A percentile compares a stretch with the other conserved stretches of the same genome.
phyloP scores from a whole-genome alignment of 352 stramenopile genomes.

The Plasmopara viticola region DNA sequence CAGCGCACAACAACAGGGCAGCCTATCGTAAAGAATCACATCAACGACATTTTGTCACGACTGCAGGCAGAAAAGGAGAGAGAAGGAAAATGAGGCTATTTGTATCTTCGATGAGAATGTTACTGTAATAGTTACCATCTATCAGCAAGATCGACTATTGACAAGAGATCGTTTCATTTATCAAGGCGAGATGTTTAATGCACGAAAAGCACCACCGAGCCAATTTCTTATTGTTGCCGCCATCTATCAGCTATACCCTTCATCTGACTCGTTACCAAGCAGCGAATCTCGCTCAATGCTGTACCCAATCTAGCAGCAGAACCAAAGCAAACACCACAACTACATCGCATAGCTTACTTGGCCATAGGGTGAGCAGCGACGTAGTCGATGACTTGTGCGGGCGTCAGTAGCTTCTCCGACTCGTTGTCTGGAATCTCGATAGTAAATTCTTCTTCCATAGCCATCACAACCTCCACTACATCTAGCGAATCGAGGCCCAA shows the following conservation, averaged over 20 bases:
- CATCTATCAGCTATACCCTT: constrained; percentile 11
- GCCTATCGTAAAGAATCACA: constrained; percentile 82
- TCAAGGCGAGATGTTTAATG: constrained; percentile 19
- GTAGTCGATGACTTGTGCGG: constrained; percentile 97
- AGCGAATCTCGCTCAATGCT: constrained; percentile 3
- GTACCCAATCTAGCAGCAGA: constrained; percentile 1
- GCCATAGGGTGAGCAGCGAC: constrained; percentile 98
- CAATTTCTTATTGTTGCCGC: constrained; percentile 1
- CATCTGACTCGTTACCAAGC: constrained; percentile 26
- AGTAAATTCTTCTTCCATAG: constrained; percentile 99
- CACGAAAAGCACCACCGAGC: background rate
- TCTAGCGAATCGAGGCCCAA: constrained; percentile 99
- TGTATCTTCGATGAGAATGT: background rate
- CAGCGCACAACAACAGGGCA: constrained; percentile 71
- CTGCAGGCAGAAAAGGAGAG: constrained; percentile 51
- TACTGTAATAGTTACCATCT: background rate
- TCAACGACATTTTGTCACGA: constrained; percentile 73
- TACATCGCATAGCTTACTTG: constrained; percentile 85
- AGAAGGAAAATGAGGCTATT: constrained; percentile 5
- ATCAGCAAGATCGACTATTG: constrained; percentile 10
- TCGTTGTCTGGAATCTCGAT: constrained; percentile 99
- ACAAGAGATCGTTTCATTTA: constrained; percentile 31
- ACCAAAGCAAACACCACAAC: constrained; percentile 4
- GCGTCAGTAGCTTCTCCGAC: constrained; percentile 97
- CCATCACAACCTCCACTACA: constrained; percentile 95